phyloP scores from a whole-genome alignment of 768 basidiomycete genomes.

The Lentinula boryana region DNA sequence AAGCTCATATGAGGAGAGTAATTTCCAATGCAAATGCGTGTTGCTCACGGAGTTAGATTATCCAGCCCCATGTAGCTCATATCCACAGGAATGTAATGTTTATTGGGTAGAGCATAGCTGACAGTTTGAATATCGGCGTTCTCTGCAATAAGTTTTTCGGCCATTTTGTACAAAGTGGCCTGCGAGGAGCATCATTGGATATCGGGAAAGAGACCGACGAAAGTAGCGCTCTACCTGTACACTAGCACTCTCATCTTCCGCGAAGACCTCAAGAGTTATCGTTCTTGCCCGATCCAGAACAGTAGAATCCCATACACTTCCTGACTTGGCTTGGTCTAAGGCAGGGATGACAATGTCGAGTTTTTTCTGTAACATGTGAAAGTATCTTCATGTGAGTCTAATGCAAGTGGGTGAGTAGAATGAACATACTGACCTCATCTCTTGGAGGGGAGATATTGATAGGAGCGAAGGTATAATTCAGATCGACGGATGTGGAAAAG shows the following conservation, averaged over 20 bases:
- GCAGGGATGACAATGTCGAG: slow-evolving; percentile 42
- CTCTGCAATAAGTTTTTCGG: slow-evolving; percentile 60
- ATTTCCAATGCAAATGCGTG: slow-evolving; percentile 5
- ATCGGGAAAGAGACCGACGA: not conserved
- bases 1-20: not conserved
- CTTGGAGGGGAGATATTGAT: slow-evolving; percentile 39
- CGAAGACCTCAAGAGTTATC: slow-evolving; percentile 77
- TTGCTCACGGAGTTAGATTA: slow-evolving; percentile 58
- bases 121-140: slow-evolving; percentile 55
- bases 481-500: slow-evolving; percentile 83
- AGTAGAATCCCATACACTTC: slow-evolving; percentile 55
- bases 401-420: not conserved
- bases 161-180: slow-evolving; percentile 94
- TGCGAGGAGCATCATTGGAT: slow-evolving; percentile 21
- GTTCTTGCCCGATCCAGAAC: slow-evolving; percentile 49
- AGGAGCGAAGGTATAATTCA: slow-evolving; percentile 58
- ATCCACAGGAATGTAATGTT: slow-evolving; percentile 89
- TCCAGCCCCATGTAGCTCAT: slow-evolving; percentile 70
- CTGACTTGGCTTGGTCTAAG: slow-evolving; percentile 27
- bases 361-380: slow-evolving; percentile 22
- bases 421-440: slow-evolving; percentile 27
- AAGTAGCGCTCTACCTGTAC: slow-evolving; percentile 60
- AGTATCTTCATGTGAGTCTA: not conserved
- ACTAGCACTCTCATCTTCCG: slow-evolving; percentile 83
- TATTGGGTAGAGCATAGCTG: slow-evolving; percentile 81